Evolutionary conservation across 1,284 basidiomycete species (phyloP).

Genomic region (Ustilago xerochloae): DNA sequence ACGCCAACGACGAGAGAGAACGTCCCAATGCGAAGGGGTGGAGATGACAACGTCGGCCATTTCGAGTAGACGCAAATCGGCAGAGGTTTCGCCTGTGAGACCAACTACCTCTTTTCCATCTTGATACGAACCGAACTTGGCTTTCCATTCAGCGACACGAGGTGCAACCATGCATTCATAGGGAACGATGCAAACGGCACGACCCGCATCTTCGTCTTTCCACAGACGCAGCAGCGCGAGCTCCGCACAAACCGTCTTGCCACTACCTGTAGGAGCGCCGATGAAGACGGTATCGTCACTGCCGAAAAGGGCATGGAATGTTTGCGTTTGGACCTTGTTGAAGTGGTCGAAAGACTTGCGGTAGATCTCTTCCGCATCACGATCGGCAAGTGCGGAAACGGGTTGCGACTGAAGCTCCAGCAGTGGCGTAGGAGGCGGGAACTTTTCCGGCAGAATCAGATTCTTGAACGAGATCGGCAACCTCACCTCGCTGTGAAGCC

Average conservation of each 20-base stretch:
- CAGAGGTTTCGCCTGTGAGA: slow-evolving; percentile 92
- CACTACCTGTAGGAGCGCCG: slow-evolving; percentile 93
- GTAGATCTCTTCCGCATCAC: slow-evolving; percentile 88
- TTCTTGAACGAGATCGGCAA: slow-evolving; percentile 98
- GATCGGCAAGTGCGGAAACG: slow-evolving; percentile 88
- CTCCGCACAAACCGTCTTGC: slow-evolving; percentile 97
- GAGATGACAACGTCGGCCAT: slow-evolving; percentile 82
- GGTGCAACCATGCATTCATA: slow-evolving; percentile 96
- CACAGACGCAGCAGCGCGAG: slow-evolving; percentile 91
- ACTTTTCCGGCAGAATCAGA: slow-evolving; percentile 95
- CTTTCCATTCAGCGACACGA: slow-evolving; percentile 86
- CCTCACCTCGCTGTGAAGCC: slow-evolving; percentile 93
- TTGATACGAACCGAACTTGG: slow-evolving; percentile 83
- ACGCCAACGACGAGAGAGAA: slow-evolving; percentile 94
- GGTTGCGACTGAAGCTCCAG: slow-evolving; percentile 93
- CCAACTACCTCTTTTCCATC: slow-evolving; percentile 92
- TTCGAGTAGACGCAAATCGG: slow-evolving; percentile 88
- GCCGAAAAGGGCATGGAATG: slow-evolving; percentile 96
- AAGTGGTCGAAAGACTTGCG: slow-evolving; percentile 77
- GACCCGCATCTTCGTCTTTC: slow-evolving; percentile 79
- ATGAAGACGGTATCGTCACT: slow-evolving; percentile 96
- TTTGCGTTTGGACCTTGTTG: slow-evolving; percentile 99
- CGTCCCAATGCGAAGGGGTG: slow-evolving; percentile 92
- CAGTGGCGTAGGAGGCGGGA: slow-evolving; percentile 89
- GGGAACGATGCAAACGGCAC: slow-evolving; percentile 96